Conservation (phyloP, 371 early-diverging fungal species). For the Capniomyces stellatus region DNA sequence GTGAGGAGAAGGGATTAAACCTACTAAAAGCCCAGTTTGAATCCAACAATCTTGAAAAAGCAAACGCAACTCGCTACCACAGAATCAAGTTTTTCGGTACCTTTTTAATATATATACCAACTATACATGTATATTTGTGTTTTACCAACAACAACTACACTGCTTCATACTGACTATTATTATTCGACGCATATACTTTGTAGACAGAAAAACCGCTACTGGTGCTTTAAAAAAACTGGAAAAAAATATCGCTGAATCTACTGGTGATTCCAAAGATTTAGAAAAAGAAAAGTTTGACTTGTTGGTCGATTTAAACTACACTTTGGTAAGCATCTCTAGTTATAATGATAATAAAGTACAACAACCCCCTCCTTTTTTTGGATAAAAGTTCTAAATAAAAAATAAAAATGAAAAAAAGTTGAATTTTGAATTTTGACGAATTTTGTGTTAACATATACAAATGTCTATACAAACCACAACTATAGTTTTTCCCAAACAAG, state of each 20-base stretch:
- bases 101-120: neutral
- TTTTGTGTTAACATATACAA: neutral
- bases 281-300: neutral
- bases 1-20: constrained; percentile 1
- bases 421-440: neutral
- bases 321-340: constrained; percentile 1
- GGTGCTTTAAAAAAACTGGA: constrained; percentile 3
- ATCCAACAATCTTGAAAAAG: neutral
- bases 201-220: constrained; percentile 3
- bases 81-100: constrained; percentile 6
- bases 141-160: neutral
- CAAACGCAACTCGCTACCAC: constrained; percentile 3
- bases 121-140: neutral
- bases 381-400: neutral
- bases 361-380: neutral
- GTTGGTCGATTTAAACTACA: constrained; percentile 1
- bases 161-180: no score
- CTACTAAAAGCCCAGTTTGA: neutral
- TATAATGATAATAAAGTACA: neutral
- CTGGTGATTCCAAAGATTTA: neutral
- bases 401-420: neutral
- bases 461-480: neutral
- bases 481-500: constrained; percentile 6
- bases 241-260: neutral
- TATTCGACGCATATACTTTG: no score